These are phyloP conservation scores for Sphagnum fallax DNA, from an alignment of 228 moss, liverwort and hornwort species.

Conservation along the genomic window DNA sequence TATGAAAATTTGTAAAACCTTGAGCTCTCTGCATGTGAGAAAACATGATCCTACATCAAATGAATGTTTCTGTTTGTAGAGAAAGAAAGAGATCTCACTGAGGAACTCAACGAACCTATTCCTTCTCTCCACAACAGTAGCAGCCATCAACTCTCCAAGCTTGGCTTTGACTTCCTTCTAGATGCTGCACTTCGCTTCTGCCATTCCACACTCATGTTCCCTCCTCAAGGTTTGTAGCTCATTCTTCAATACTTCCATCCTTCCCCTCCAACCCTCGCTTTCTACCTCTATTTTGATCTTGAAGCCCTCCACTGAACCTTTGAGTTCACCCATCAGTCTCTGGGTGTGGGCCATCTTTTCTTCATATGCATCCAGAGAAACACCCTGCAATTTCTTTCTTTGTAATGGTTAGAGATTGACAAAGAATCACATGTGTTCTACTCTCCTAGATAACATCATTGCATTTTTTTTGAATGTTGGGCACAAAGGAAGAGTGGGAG, in stretches of 20 bases:
- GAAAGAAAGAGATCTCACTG: too few species aligned
- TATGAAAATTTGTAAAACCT: too few species aligned
- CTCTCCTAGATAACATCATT: neutral
- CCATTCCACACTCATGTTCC: slow-evolving; percentile 76
- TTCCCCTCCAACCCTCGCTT: slow-evolving; percentile 79
- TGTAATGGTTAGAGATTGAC: slow-evolving; percentile 10
- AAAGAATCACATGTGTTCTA: neutral
- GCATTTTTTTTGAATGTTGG: neutral
- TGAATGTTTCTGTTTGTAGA: too few species aligned
- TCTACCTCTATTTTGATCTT: slow-evolving; percentile 91
- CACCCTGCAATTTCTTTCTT: slow-evolving; percentile 16
- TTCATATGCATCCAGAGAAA: slow-evolving; percentile 42
- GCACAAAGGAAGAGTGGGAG: neutral
- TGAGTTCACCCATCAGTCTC: slow-evolving; percentile 76
- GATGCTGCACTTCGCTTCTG: slow-evolving; percentile 73
- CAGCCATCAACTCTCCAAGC: slow-evolving; percentile 62
- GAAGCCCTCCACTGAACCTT: slow-evolving; percentile 82
- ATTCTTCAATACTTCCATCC: slow-evolving; percentile 81
- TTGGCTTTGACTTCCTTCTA: slow-evolving; percentile 68
- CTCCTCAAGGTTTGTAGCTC: slow-evolving; percentile 77
- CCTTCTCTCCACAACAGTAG: slow-evolving; percentile 58
- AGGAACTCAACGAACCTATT: slow-evolving; percentile 17
- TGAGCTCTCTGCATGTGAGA: too few species aligned
- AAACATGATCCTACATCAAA: too few species aligned
- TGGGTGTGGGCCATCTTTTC: slow-evolving; percentile 65